phyloP scores from a whole-genome alignment of 176 grass and related monocot genomes.

The Avena sativa region DNA sequence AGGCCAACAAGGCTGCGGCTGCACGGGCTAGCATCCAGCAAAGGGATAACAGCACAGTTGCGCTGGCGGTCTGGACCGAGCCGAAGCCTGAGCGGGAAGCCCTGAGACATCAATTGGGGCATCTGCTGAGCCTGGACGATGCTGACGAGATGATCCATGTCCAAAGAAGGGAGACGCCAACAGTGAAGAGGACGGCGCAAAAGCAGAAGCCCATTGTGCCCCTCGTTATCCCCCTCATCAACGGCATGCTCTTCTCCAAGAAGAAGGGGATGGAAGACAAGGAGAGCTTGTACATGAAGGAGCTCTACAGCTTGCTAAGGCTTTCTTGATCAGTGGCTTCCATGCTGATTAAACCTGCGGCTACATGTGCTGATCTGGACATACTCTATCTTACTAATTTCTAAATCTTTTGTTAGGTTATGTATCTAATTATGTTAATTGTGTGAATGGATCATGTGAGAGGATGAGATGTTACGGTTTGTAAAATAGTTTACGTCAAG shows the following conservation, averaged over 20 bases:
- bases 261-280: constrained; percentile 55
- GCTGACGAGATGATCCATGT: constrained; percentile 21
- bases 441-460: constrained; percentile 2
- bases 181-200: constrained; percentile 44
- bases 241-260: constrained; percentile 61
- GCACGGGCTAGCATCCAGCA: constrained; percentile 40
- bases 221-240: constrained; percentile 53
- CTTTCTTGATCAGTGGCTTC: constrained; percentile 6
- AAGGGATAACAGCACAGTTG: constrained; percentile 32
- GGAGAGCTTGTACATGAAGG: constrained; percentile 63
- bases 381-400: constrained; percentile 30
- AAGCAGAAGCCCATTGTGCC: constrained; percentile 89
- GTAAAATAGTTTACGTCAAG: constrained; percentile 27
- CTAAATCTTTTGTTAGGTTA: neutral
- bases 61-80: constrained; percentile 36
- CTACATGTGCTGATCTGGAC: neutral
- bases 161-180: neutral
- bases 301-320: constrained; percentile 72
- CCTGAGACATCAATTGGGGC: constrained; percentile 32
- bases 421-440: constrained; percentile 14
- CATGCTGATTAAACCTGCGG: neutral
- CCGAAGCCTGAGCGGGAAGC: constrained; percentile 35
- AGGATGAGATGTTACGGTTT: neutral
- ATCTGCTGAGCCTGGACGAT: constrained; percentile 61
- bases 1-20: constrained; percentile 60